Percentiles rank a stretch among this genome's conserved stretches.
phyloP scores from a whole-genome alignment of 2,329 filamentous ascomycete genomes.

The Xylariaceae sp. region DNA sequence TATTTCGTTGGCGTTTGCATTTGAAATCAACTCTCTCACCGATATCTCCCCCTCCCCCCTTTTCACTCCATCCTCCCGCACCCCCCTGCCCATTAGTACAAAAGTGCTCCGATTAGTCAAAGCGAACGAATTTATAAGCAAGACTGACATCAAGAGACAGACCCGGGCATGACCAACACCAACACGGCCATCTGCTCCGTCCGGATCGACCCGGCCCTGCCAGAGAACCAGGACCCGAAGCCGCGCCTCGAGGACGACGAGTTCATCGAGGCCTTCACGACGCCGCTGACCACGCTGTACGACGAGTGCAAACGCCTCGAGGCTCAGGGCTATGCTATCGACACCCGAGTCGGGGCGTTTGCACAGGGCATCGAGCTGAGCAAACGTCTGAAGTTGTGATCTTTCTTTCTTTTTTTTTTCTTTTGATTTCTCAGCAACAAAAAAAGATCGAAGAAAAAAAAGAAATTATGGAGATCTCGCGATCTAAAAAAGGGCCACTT shows the following conservation, averaged over 20 bases:
- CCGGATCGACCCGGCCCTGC: slow-evolving; percentile 61
- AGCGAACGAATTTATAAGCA: background rate
- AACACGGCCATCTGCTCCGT: slow-evolving; percentile 68
- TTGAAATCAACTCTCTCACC: too few species aligned
- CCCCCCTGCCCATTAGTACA: too few species aligned
- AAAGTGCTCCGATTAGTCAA: background rate
- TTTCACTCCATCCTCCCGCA: background rate
- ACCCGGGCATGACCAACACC: slow-evolving; percentile 28
- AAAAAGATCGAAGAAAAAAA: background rate
- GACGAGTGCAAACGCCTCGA: slow-evolving; percentile 62
- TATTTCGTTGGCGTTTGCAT: background rate
- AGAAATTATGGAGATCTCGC: too few species aligned
- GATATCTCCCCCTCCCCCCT: background rate
- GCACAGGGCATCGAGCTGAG: slow-evolving; percentile 74
- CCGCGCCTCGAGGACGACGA: slow-evolving; percentile 72
- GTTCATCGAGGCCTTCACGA: slow-evolving; percentile 74
- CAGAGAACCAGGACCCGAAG: slow-evolving; percentile 63
- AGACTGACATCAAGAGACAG: background rate
- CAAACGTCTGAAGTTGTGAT: slow-evolving; percentile 43
- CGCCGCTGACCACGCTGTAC: slow-evolving; percentile 60
- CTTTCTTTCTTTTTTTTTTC: background rate
- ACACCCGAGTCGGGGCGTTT: slow-evolving; percentile 70
- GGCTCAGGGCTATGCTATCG: slow-evolving; percentile 67
- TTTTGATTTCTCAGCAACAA: background rate
- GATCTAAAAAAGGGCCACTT: too few species aligned